These are phyloP conservation scores for Cryptosporidium meleagridis DNA, from an alignment of 169 alveolate genomes.

Conservation along the genomic window DNA sequence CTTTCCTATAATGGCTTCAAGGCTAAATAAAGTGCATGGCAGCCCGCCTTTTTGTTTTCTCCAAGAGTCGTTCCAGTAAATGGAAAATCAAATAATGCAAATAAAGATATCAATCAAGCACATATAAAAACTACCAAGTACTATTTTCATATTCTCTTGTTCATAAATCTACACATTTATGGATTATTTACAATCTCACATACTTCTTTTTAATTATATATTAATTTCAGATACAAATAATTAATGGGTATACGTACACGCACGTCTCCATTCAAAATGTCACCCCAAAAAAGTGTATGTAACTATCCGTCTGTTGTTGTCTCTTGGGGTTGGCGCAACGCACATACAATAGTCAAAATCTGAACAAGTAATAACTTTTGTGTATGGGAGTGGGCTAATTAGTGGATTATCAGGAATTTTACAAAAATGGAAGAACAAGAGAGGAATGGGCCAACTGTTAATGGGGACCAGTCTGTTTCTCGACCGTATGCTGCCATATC, in stretches of 20 bases:
- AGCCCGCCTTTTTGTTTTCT: background rate
- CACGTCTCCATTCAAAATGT: slow-evolving; percentile 45
- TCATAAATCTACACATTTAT: background rate
- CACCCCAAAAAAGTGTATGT: slow-evolving; percentile 75
- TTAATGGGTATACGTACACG: slow-evolving; percentile 40
- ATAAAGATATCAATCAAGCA: background rate
- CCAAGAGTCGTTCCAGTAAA: background rate
- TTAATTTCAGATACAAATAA: slow-evolving; percentile 49
- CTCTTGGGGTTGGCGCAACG: slow-evolving; percentile 76
- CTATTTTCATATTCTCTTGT: background rate
- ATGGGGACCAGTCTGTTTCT: slow-evolving; percentile 14
- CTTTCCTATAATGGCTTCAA: background rate
- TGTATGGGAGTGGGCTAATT: slow-evolving; percentile 71
- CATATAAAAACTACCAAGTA: background rate
- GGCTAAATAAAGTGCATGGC: background rate
- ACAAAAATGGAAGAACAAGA: slow-evolving; percentile 45
- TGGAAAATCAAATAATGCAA: background rate
- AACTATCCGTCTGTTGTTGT: slow-evolving; percentile 76
- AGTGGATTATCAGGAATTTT: slow-evolving; percentile 24
- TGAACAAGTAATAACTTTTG: slow-evolving; percentile 67
- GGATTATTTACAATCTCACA: background rate
- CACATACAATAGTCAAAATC: slow-evolving; percentile 74
- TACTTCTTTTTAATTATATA: background rate
- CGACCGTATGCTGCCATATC: background rate
- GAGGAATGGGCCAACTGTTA: slow-evolving; percentile 5